Percentiles rank a stretch among this genome's conserved stretches.
phyloP scores from a whole-genome alignment of 2,329 filamentous ascomycete genomes.

The Fusarium goolgardi region DNA sequence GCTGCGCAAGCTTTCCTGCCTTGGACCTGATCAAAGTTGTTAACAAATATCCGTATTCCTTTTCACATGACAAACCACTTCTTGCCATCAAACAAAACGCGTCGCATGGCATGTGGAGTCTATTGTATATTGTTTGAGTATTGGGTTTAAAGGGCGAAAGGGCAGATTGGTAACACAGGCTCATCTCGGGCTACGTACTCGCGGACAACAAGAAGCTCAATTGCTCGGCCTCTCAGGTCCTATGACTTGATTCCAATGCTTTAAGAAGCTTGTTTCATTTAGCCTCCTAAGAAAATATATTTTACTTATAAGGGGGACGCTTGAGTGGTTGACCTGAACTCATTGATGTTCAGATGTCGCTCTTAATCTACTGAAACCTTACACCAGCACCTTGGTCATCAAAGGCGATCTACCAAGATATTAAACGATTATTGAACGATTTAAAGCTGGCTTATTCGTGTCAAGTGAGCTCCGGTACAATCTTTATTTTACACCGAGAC shows the following conservation, averaged over 20 bases:
- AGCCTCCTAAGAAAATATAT: no score
- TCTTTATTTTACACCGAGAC: no score
- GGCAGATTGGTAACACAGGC: background rate
- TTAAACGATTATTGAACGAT: accelerated
- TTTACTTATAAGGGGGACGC: no score
- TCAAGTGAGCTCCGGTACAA: accelerated
- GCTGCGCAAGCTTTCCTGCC: background rate
- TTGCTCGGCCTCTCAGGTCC: background rate
- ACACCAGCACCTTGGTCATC: no score
- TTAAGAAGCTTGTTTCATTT: background rate
- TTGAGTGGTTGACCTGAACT: background rate
- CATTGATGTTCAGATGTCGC: background rate
- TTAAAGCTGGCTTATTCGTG: accelerated
- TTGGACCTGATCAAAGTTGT: background rate
- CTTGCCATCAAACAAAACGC: background rate
- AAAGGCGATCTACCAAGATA: no score
- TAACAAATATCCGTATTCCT: background rate
- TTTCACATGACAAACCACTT: background rate
- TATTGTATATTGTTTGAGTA: background rate
- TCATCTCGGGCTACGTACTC: background rate
- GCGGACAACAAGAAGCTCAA: background rate
- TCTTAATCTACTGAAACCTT: background rate
- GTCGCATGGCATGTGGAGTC: background rate
- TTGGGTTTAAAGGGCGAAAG: no score
- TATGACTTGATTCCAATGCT: accelerated